A percentile compares a stretch with the other conserved stretches of the same genome.
These are phyloP conservation scores for Citrullus colocynthis DNA, from an alignment of 306 rosid species.

Conservation along the genomic window DNA sequence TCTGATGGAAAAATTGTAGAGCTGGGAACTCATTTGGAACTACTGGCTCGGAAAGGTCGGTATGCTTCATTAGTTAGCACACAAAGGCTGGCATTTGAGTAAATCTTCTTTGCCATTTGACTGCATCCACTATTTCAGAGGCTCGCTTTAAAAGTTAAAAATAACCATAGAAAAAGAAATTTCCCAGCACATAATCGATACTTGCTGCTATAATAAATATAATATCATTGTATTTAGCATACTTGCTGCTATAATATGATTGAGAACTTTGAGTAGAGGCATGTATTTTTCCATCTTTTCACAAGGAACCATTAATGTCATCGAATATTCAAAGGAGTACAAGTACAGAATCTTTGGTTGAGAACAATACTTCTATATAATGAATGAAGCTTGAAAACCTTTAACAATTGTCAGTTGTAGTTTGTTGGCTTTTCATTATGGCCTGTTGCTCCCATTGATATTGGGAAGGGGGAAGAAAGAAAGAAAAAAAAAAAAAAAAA, in stretches of 20 bases:
- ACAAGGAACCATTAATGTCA: not conserved
- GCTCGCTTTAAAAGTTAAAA: not conserved
- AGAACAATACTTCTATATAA: not conserved
- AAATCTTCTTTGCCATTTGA: not conserved
- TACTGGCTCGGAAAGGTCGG: constrained; percentile 65
- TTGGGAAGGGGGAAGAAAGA: too few species aligned
- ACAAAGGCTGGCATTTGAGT: constrained; percentile 93
- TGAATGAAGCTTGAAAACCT: not conserved
- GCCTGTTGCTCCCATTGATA: not conserved
- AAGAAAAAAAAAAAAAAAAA: too few species aligned
- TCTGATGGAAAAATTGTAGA: constrained; percentile 60
- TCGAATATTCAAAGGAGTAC: not conserved
- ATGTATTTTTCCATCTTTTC: not conserved
- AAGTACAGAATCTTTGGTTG: not conserved
- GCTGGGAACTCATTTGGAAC: constrained; percentile 67
- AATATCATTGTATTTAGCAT: not conserved
- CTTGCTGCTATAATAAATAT: not conserved
- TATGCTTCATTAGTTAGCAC: constrained; percentile 77
- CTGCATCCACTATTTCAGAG: not conserved
- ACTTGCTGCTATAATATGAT: not conserved
- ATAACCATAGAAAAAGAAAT: not conserved
- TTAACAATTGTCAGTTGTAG: not conserved
- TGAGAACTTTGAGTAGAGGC: not conserved
- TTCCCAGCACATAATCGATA: not conserved
- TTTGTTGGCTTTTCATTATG: not conserved